Evolutionary conservation across 208 protist species (phyloP).

Genomic region (Wallacemonas sp.): DNA sequence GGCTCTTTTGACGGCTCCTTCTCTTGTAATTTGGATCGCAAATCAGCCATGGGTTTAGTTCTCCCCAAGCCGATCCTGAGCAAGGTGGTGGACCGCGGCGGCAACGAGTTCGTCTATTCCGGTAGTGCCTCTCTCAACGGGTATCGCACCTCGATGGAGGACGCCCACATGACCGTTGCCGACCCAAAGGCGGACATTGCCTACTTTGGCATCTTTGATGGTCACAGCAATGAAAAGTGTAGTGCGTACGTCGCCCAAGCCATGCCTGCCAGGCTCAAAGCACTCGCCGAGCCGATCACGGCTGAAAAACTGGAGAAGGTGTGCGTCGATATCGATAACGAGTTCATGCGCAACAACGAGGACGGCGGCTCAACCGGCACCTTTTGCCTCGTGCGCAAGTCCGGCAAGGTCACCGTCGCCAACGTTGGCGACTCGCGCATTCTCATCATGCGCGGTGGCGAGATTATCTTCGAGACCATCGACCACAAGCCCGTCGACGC

Average conservation of each 20-base stretch:
- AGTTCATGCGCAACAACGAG: constrained; percentile 57
- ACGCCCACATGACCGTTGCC: constrained; percentile 77
- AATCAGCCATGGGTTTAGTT: constrained; percentile 64
- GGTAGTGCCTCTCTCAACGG: constrained; percentile 75
- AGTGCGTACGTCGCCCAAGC: constrained; percentile 73
- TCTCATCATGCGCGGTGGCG: constrained; percentile 62
- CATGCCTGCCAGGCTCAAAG: constrained; percentile 52
- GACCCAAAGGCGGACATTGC: constrained; percentile 28
- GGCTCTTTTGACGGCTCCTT: constrained; percentile 3
- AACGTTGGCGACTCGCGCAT: constrained; percentile 93
- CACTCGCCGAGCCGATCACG: constrained; percentile 51
- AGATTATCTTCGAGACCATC: constrained; percentile 71
- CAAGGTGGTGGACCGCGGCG: constrained; percentile 81
- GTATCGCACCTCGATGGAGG: constrained; percentile 88
- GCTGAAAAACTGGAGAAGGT: constrained; percentile 68
- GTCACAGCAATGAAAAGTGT: constrained; percentile 85
- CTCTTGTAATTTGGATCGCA: not conserved
- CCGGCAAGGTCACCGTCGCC: constrained; percentile 59
- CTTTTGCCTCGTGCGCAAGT: constrained; percentile 68
- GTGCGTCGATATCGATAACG: constrained; percentile 72
- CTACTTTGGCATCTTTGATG: constrained; percentile 91
- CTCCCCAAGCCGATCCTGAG: constrained; percentile 86
- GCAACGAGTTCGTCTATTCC: constrained; percentile 53
- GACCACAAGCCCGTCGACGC: constrained; percentile 92
- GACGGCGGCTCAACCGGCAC: constrained; percentile 85